These are phyloP conservation scores for Suillus hirtellus DNA, from an alignment of 768 basidiomycete genomes.

Conservation along the genomic window DNA sequence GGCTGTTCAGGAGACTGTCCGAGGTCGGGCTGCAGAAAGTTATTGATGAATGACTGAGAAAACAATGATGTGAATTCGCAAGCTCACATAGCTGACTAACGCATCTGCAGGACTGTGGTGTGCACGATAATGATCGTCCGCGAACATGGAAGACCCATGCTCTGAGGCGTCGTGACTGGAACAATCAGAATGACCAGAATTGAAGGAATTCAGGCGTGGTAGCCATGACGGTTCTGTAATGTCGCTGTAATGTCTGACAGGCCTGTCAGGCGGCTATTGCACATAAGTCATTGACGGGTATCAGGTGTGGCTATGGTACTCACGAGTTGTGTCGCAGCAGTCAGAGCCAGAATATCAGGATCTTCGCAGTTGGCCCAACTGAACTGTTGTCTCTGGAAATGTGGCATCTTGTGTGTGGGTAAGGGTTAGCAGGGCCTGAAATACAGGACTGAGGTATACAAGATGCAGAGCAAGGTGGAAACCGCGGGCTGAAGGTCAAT, in stretches of 20 bases:
- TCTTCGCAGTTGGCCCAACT: constrained; percentile 5
- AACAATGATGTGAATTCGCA: background rate
- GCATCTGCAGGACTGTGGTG: background rate
- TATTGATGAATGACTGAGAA: background rate
- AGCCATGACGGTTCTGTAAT: constrained; percentile 8
- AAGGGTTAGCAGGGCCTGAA: background rate
- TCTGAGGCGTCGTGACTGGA: background rate
- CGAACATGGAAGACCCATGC: no score
- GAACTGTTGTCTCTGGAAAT: background rate
- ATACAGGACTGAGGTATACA: background rate
- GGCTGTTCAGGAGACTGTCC: background rate
- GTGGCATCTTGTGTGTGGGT: background rate
- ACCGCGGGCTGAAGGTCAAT: constrained; percentile 5
- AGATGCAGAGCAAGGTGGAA: background rate
- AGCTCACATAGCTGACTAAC: background rate
- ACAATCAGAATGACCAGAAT: background rate
- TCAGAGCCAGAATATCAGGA: constrained; percentile 8
- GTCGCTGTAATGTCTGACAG: background rate
- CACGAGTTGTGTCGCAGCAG: constrained; percentile 10
- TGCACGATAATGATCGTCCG: background rate
- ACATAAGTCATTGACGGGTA: constrained; percentile 2
- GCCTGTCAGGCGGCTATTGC: constrained; percentile 4
- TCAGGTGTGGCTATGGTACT: background rate
- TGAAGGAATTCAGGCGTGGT: constrained; percentile 8
- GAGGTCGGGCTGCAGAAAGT: background rate